Percentiles rank a stretch among this genome's conserved stretches.
Conservation (phyloP, 257 asterid genomes). For the Solanum pennellii region DNA sequence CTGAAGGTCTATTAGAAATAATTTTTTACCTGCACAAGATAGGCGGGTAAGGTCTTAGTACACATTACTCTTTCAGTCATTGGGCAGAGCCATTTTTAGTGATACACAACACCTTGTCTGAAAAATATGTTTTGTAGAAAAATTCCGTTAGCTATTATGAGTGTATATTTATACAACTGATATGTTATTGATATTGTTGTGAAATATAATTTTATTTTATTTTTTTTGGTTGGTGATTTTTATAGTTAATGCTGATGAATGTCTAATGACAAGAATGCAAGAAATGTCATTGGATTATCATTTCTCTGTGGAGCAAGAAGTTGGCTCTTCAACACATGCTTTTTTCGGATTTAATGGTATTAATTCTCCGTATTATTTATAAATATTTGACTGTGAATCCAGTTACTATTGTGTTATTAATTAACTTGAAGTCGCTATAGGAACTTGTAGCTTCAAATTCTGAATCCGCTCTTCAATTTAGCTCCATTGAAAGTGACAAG, state of each 20-base stretch:
- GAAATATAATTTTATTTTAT: not conserved
- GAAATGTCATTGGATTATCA: slow-evolving; percentile 97
- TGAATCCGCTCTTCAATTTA: not conserved
- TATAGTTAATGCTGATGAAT: slow-evolving; percentile 87
- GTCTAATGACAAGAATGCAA: slow-evolving; percentile 97
- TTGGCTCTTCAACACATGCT: slow-evolving; percentile 84
- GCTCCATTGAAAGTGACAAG: not conserved
- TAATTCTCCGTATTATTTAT: not conserved
- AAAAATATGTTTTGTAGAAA: not conserved
- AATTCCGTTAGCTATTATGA: not conserved
- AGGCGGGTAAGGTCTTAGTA: not conserved
- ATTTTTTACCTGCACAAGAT: fast-evolving
- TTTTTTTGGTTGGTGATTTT: not conserved
- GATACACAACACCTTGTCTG: not conserved
- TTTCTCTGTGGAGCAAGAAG: slow-evolving; percentile 95
- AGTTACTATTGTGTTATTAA: not conserved
- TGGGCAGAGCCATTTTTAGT: not conserved
- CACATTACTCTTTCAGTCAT: no score
- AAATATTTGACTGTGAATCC: not conserved
- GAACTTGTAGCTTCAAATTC: not conserved
- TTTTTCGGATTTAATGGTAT: slow-evolving; percentile 94
- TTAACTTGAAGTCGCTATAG: not conserved
- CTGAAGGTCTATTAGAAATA: not conserved
- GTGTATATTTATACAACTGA: not conserved
- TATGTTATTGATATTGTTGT: not conserved